Evolutionary conservation across 257 asterid species (phyloP).

Genomic region (Salvia rosmarinus): DNA sequence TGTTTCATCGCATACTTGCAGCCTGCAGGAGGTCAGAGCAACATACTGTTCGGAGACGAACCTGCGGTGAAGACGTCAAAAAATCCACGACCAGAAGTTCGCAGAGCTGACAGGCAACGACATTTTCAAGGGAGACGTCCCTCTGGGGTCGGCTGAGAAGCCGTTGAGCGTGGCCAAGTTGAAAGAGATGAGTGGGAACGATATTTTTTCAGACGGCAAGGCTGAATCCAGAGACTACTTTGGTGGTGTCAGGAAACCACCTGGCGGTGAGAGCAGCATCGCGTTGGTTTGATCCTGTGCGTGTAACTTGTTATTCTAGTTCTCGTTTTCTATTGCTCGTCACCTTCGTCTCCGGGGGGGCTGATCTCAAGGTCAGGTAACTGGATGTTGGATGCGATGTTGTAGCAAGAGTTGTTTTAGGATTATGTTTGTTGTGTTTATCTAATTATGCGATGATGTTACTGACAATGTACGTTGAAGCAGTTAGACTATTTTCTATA

Average conservation of each 20-base stretch:
- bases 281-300: constrained; percentile 53
- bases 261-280: constrained; percentile 94
- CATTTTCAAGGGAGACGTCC: constrained; percentile 86
- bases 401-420: constrained; percentile 25
- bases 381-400: not conserved
- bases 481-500: not conserved
- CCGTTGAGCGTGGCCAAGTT: constrained; percentile 78
- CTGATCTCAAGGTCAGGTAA: not conserved
- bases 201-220: constrained; percentile 80
- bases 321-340: not conserved
- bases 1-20: constrained; percentile 34
- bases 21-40: constrained; percentile 98
- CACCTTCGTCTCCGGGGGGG: not conserved
- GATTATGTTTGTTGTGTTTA: constrained; percentile 18
- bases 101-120: constrained; percentile 83
- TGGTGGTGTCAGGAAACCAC: constrained; percentile 90
- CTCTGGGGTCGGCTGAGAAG: constrained; percentile 81
- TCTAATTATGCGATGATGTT: constrained; percentile 12
- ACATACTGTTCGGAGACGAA: constrained; percentile 75
- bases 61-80: constrained; percentile 62
- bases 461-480: not conserved
- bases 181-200: constrained; percentile 84
- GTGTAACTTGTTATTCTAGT: not conserved
- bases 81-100: constrained; percentile 82
- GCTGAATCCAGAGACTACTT: constrained; percentile 72